phyloP scores from a whole-genome alignment of 345 rosid species.

The Camelina hispida region DNA sequence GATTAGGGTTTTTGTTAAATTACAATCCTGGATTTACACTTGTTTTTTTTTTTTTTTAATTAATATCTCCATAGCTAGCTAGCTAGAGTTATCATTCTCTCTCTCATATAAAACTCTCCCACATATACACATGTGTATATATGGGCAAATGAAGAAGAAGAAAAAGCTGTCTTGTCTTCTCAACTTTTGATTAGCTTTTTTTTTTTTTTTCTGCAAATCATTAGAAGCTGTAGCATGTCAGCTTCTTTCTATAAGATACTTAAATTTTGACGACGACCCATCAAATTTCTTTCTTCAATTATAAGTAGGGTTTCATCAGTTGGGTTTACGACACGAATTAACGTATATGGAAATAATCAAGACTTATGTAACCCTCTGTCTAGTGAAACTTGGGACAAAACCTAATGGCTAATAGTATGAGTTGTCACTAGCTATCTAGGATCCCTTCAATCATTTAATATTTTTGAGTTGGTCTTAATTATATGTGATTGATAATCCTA shows the following conservation, averaged over 20 bases:
- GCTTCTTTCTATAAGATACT: not conserved
- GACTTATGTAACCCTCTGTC: conserved; percentile 22
- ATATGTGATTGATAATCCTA: not conserved
- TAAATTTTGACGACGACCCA: not conserved
- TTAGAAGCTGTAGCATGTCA: conserved; percentile 31
- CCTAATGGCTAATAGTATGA: conserved; percentile 1
- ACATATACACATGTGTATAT: not conserved
- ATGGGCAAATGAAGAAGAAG: not conserved
- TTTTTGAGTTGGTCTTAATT: not conserved
- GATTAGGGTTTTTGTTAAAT: conserved; percentile 27
- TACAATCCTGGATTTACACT: not conserved
- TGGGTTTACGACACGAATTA: conserved; percentile 20
- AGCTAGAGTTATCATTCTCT: conserved; percentile 2
- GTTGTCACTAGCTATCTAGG: conserved; percentile 29
- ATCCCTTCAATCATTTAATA: conserved; percentile 15
- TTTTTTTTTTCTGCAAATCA: conserved; percentile 30
- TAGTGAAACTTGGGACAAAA: conserved; percentile 27
- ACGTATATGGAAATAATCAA: conserved; percentile 12
- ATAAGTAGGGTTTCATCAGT: conserved; percentile 33
- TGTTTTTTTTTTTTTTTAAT: not conserved
- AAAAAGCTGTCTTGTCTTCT: conserved; percentile 40
- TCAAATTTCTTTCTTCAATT: not conserved
- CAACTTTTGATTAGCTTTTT: conserved; percentile 22
- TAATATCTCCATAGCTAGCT: not conserved
- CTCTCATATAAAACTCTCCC: not conserved